Percentiles rank a stretch among this genome's conserved stretches.
Conservation (phyloP, 2,329 filamentous ascomycete species). For the Colletotrichum liaoningense region DNA sequence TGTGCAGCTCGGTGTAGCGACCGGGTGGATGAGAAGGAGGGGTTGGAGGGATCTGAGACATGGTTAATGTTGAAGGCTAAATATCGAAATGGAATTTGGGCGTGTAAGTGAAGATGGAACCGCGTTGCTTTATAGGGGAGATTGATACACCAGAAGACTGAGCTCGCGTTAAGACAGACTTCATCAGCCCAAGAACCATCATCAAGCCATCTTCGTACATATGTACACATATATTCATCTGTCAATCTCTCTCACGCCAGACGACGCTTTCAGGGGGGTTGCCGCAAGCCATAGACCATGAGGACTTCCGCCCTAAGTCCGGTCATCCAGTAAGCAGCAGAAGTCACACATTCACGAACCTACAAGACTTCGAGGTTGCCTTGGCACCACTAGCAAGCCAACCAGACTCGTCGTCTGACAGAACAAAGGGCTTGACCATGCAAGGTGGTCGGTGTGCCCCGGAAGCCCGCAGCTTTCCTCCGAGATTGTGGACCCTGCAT, state of each 20-base stretch:
- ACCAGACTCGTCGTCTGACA: background rate
- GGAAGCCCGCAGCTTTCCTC: background rate
- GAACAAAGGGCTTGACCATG: background rate
- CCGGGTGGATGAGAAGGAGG: background rate
- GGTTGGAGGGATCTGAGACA: background rate
- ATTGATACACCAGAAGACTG: background rate
- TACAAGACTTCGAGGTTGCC: background rate
- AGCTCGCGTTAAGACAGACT: background rate
- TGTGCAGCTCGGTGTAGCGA: background rate
- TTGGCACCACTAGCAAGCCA: background rate
- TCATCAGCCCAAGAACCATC: too few species aligned
- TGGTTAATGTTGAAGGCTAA: background rate
- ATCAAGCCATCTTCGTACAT: background rate
- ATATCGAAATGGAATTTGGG: too few species aligned
- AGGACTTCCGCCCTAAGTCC: background rate
- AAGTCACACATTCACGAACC: too few species aligned
- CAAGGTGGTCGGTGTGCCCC: background rate
- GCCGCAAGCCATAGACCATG: background rate
- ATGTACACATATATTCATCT: too few species aligned
- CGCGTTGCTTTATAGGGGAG: fast-evolving
- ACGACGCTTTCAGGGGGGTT: too few species aligned
- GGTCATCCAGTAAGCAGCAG: background rate
- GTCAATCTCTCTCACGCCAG: too few species aligned
- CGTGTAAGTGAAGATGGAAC: too few species aligned
- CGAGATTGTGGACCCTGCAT: background rate